Conservation (phyloP, 129 eudicot genomes). For the Tagetes patula region DNA sequence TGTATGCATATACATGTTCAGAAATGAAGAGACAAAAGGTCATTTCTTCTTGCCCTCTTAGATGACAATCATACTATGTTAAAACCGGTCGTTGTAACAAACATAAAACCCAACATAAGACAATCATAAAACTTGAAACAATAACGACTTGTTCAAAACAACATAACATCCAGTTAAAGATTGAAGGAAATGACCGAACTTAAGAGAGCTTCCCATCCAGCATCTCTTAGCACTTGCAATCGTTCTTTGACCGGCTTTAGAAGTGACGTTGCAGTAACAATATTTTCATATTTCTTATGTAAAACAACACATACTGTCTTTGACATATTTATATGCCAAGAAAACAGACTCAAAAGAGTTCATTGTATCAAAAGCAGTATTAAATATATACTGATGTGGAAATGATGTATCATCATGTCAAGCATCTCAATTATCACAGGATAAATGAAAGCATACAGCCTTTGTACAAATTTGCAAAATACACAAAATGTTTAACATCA, state of each 20-base stretch:
- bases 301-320: constrained; percentile 1
- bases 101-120: neutral
- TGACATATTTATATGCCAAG: neutral
- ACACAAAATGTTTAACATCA: too few relatives aligned
- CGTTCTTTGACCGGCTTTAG: neutral
- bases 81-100: neutral
- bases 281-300: constrained; percentile 9
- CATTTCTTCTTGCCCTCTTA: too few relatives aligned
- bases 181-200: neutral
- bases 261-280: constrained; percentile 22
- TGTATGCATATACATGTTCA: too few relatives aligned
- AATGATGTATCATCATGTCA: constrained; percentile 6
- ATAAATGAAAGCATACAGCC: neutral
- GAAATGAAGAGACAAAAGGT: too few relatives aligned
- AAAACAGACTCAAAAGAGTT: constrained; percentile 5
- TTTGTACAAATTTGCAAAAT: too few relatives aligned
- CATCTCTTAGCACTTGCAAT: neutral
- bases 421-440: constrained; percentile 9
- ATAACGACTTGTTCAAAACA: neutral
- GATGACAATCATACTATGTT: too few relatives aligned
- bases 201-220: neutral
- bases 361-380: neutral
- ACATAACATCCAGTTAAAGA: neutral
- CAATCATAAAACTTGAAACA: neutral
- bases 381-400: neutral